A percentile compares a stretch with the other conserved stretches of the same genome.
Conservation (phyloP, 257 asterid genomes). For the Ehretia macrophylla region DNA sequence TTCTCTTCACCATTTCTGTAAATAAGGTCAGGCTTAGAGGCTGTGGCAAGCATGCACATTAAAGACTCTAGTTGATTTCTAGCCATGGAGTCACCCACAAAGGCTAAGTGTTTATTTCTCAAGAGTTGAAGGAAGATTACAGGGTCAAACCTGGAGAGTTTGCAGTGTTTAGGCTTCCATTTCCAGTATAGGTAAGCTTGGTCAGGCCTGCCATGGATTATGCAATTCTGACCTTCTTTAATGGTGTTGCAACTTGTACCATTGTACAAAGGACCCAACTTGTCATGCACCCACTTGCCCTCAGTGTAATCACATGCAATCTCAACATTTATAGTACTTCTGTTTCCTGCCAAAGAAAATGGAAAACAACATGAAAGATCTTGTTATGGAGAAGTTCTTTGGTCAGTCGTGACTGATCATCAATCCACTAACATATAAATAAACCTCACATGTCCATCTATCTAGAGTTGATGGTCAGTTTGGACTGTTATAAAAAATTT, state of each 20-base stretch:
- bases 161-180: conserved; percentile 64
- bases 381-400: neutral
- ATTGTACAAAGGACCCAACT: conserved; percentile 52
- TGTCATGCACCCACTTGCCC: conserved; percentile 52
- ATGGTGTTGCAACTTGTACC: conserved; percentile 64
- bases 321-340: neutral
- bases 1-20: conserved; percentile 47
- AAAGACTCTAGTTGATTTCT: conserved; percentile 78
- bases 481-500: too few relatives aligned
- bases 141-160: conserved; percentile 58
- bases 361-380: neutral
- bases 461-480: too few relatives aligned
- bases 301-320: conserved; percentile 52
- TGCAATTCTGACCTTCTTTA: conserved; percentile 67
- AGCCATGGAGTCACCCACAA: conserved; percentile 86
- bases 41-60: conserved; percentile 57
- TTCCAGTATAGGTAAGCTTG: conserved; percentile 55
- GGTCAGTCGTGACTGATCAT: neutral
- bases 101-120: conserved; percentile 58
- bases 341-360: conserved; percentile 24
- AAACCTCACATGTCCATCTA: neutral
- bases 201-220: conserved; percentile 60
- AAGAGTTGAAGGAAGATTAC: conserved; percentile 39
- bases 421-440: too few relatives aligned
- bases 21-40: conserved; percentile 44